Evolutionary conservation across 1,139 yeast species (phyloP).

Genomic region (Saccharomycopsis phalli): DNA sequence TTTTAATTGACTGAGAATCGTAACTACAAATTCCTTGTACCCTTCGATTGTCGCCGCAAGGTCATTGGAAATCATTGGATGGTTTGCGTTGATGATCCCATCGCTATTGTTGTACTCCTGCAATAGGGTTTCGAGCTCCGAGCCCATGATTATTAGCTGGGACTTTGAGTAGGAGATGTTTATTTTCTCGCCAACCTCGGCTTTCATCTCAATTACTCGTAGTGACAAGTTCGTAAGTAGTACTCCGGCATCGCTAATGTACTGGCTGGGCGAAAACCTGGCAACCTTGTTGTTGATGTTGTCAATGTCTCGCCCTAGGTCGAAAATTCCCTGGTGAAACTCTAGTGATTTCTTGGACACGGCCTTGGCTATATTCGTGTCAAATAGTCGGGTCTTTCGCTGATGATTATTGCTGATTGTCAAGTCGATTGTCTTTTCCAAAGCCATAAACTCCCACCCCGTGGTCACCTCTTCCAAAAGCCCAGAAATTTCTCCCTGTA

Average conservation of each 20-base stretch:
- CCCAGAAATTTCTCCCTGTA: conserved; percentile 5
- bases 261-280: conserved; percentile 38
- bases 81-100: conserved; percentile 17
- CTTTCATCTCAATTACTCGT: conserved; percentile 41
- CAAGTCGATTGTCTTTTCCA: conserved; percentile 14
- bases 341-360: conserved; percentile 43
- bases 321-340: conserved; percentile 34
- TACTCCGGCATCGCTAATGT: conserved; percentile 50
- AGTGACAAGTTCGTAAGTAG: conserved; percentile 42
- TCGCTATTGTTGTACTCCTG: conserved; percentile 2
- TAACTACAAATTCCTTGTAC: conserved; percentile 43
- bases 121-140: conserved; percentile 41
- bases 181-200: conserved; percentile 39
- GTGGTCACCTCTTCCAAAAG: conserved; percentile 3
- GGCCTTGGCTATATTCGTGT: conserved; percentile 39
- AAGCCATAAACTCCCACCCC: conserved; percentile 19
- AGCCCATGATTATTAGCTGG: conserved; percentile 45
- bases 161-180: conserved; percentile 51
- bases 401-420: conserved; percentile 2
- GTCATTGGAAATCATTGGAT: conserved; percentile 20
- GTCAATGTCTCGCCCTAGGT: conserved; percentile 40
- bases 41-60: conserved; percentile 32
- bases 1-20: conserved; percentile 43
- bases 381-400: conserved; percentile 27
- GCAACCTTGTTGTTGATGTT: conserved; percentile 36